Conservation (phyloP, 108 stramenopile species). For the Fragilariopsis cylindrus region DNA sequence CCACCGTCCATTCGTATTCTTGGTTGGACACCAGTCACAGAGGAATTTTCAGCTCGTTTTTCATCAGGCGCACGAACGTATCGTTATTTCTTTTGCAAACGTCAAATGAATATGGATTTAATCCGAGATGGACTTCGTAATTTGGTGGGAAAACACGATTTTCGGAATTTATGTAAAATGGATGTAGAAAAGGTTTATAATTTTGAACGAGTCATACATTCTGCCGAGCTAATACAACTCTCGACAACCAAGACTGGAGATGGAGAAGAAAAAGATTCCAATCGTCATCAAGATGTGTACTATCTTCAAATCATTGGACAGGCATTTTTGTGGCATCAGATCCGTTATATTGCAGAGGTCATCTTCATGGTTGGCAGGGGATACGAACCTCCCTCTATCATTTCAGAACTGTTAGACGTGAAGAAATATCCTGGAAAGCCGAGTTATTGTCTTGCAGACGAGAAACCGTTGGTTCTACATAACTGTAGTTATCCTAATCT, state of each 20-base stretch:
- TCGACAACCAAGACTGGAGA: slow-evolving; percentile 18
- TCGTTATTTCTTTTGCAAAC: slow-evolving; percentile 90
- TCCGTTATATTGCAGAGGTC: slow-evolving; percentile 93
- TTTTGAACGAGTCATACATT: slow-evolving; percentile 77
- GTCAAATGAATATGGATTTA: slow-evolving; percentile 59
- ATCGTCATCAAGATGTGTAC: slow-evolving; percentile 42
- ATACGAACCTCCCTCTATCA: slow-evolving; percentile 79
- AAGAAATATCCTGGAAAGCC: slow-evolving; percentile 90
- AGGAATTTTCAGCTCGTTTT: slow-evolving; percentile 94
- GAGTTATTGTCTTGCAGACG: slow-evolving; percentile 88
- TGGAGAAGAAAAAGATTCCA: neutral
- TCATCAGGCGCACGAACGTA: slow-evolving; percentile 84
- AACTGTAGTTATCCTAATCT: slow-evolving; percentile 82
- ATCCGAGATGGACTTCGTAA: slow-evolving; percentile 73
- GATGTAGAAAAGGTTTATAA: slow-evolving; percentile 92
- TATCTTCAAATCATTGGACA: slow-evolving; percentile 89
- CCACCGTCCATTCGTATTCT: slow-evolving; percentile 90
- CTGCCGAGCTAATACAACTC: slow-evolving; percentile 50
- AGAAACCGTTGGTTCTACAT: slow-evolving; percentile 90
- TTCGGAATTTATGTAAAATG: slow-evolving; percentile 99
- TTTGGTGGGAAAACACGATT: slow-evolving; percentile 95
- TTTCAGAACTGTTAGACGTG: slow-evolving; percentile 85
- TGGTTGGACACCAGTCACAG: slow-evolving; percentile 93
- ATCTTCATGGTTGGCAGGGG: slow-evolving; percentile 90
- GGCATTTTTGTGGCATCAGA: slow-evolving; percentile 99